These are phyloP conservation scores for Omphalea diandra DNA, from an alignment of 441 rosid species.

Conservation along the genomic window DNA sequence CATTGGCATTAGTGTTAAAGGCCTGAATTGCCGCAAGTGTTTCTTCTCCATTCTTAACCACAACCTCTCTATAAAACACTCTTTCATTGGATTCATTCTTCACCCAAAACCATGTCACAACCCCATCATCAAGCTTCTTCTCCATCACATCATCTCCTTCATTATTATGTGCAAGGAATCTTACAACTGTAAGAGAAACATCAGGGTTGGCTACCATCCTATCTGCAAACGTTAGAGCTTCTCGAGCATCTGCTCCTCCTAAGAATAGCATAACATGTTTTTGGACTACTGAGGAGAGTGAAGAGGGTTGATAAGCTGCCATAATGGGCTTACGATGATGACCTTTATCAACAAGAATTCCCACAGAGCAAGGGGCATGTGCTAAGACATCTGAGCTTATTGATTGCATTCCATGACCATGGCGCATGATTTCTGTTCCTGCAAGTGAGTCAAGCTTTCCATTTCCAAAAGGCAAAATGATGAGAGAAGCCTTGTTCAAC, in stretches of 20 bases:
- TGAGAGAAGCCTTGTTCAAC: slow-evolving; percentile 41
- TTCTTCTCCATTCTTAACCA: slow-evolving; percentile 65
- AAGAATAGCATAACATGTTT: slow-evolving; percentile 47
- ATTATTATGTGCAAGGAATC: slow-evolving; percentile 50
- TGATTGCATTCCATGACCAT: slow-evolving; percentile 25
- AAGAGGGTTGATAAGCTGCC: neutral
- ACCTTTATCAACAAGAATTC: slow-evolving; percentile 53
- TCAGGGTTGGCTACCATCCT: slow-evolving; percentile 49
- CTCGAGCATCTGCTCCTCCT: slow-evolving; percentile 77
- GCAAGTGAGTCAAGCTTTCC: slow-evolving; percentile 25
- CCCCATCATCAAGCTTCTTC: slow-evolving; percentile 76
- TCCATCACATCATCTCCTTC: slow-evolving; percentile 62
- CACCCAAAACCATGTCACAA: slow-evolving; percentile 76
- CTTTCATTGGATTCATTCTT: slow-evolving; percentile 55
- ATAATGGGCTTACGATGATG: slow-evolving; percentile 25
- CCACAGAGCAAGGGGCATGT: slow-evolving; percentile 76
- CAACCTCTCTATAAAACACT: slow-evolving; percentile 59
- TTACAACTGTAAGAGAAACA: slow-evolving; percentile 39
- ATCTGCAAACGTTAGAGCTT: slow-evolving; percentile 60
- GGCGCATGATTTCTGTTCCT: slow-evolving; percentile 37
- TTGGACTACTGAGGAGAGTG: too few species aligned
- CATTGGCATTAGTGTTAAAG: slow-evolving; percentile 36
- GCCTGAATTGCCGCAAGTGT: slow-evolving; percentile 60
- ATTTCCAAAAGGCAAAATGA: slow-evolving; percentile 53
- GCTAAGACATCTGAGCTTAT: slow-evolving; percentile 40